A percentile compares a stretch with the other conserved stretches of the same genome.
Evolutionary conservation across 2,329 filamentous ascomycete genomes (phyloP).

Genomic region (Lachnellula hyalina): DNA sequence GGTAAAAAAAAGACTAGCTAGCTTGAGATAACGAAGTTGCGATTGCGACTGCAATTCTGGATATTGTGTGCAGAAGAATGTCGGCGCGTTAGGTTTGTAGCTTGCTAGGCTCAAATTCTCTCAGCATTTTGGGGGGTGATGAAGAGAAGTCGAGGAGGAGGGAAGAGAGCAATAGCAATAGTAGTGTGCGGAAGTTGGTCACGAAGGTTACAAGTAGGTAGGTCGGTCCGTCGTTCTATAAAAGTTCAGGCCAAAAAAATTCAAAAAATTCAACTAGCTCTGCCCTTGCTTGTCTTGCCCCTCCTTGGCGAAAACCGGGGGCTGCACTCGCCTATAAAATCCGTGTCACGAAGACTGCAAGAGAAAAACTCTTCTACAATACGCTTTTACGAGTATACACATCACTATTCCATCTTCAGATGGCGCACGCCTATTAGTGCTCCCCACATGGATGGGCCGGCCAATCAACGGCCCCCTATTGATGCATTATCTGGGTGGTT

Average conservation of each 20-base stretch:
- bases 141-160: not conserved
- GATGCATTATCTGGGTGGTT: not conserved
- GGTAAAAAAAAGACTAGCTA: not conserved
- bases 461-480: not conserved
- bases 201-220: not conserved
- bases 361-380: not conserved
- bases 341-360: not conserved
- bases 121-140: constrained; percentile 7
- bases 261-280: not conserved
- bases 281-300: not conserved
- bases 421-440: not conserved
- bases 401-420: constrained; percentile 4
- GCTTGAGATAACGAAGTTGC: not conserved
- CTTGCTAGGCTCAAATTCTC: constrained; percentile 17
- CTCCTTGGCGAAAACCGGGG: not conserved
- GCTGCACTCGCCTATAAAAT: not conserved
- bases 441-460: not conserved
- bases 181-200: not conserved
- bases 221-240: not conserved
- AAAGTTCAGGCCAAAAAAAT: not conserved
- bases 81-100: constrained; percentile 21
- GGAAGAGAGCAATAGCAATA: not conserved
- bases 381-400: not conserved
- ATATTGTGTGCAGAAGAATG: constrained; percentile 27
- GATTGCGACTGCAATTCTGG: not conserved